Conservation (phyloP, 305 asterid genomes). For the Lippia alba region DNA sequence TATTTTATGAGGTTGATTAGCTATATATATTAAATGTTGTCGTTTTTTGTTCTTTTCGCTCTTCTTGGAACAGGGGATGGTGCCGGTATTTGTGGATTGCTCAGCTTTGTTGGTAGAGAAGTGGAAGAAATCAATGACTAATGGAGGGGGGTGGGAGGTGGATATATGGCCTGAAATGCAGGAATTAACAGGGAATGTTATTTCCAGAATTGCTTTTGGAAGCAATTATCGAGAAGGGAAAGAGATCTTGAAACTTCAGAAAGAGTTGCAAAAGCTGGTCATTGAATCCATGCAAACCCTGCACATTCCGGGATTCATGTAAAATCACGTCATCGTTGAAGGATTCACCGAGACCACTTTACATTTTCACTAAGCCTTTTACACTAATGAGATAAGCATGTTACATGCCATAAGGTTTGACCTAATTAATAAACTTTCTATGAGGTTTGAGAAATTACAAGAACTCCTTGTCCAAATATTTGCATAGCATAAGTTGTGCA, state of each 20-base stretch:
- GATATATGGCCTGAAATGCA: slow-evolving; percentile 57
- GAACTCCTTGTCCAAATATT: too few species aligned
- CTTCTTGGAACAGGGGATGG: slow-evolving; percentile 41
- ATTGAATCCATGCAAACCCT: slow-evolving; percentile 48
- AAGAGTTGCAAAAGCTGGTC: slow-evolving; percentile 50
- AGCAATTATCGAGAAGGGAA: slow-evolving; percentile 46
- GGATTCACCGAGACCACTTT: too few species aligned
- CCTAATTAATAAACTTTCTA: too few species aligned
- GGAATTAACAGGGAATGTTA: slow-evolving; percentile 46
- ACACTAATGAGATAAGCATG: too few species aligned
- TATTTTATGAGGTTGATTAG: not conserved
- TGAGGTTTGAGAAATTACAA: too few species aligned
- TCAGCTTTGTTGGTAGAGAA: slow-evolving; percentile 38
- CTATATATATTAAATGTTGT: not conserved
- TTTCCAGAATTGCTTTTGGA: slow-evolving; percentile 54
- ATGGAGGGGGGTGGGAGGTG: slow-evolving; percentile 42
- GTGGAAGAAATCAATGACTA: slow-evolving; percentile 45
- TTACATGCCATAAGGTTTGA: too few species aligned
- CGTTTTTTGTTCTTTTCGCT: not conserved
- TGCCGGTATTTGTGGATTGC: slow-evolving; percentile 44
- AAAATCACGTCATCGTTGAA: not conserved
- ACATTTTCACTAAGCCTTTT: too few species aligned
- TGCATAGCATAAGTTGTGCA: too few species aligned
- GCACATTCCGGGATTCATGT: slow-evolving; percentile 61
- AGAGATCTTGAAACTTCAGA: slow-evolving; percentile 46